Percentiles rank a stretch among this genome's conserved stretches.
phyloP scores from a whole-genome alignment of 148 eudicot genomes.

The Agrostemma githago region DNA sequence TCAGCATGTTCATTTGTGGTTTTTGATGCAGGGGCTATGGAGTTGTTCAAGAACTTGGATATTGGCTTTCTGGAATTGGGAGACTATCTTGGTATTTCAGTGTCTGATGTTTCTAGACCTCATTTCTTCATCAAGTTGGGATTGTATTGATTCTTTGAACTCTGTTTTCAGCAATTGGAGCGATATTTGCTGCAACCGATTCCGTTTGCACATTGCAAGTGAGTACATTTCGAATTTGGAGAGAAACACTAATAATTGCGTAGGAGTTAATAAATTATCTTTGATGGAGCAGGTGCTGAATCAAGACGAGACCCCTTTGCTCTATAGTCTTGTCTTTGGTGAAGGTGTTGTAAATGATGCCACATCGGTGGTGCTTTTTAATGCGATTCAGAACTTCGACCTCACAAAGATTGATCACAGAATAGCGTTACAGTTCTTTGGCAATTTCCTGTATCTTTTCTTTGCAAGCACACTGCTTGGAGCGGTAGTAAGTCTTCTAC shows the following conservation, averaged over 20 bases:
- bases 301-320: constrained; percentile 81
- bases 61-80: constrained; percentile 48
- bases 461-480: constrained; percentile 62
- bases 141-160: constrained; percentile 17
- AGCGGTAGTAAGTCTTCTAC: constrained; percentile 41
- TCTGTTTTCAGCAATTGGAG: constrained; percentile 62
- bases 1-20: constrained; percentile 14
- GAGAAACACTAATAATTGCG: not conserved
- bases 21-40: constrained; percentile 44
- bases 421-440: constrained; percentile 44
- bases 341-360: constrained; percentile 89
- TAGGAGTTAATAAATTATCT: constrained; percentile 17
- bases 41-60: constrained; percentile 43
- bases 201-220: constrained; percentile 88
- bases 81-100: constrained; percentile 58
- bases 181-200: constrained; percentile 83
- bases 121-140: constrained; percentile 3
- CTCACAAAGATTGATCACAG: constrained; percentile 40
- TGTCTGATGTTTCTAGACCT: not conserved
- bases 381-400: constrained; percentile 64
- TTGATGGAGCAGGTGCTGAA: constrained; percentile 55
- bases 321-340: constrained; percentile 79
- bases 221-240: constrained; percentile 17
- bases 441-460: constrained; percentile 56
- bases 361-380: constrained; percentile 73